These are phyloP conservation scores for Sporothrix pallida DNA, from an alignment of 2,329 filamentous ascomycete genomes.

Conservation along the genomic window DNA sequence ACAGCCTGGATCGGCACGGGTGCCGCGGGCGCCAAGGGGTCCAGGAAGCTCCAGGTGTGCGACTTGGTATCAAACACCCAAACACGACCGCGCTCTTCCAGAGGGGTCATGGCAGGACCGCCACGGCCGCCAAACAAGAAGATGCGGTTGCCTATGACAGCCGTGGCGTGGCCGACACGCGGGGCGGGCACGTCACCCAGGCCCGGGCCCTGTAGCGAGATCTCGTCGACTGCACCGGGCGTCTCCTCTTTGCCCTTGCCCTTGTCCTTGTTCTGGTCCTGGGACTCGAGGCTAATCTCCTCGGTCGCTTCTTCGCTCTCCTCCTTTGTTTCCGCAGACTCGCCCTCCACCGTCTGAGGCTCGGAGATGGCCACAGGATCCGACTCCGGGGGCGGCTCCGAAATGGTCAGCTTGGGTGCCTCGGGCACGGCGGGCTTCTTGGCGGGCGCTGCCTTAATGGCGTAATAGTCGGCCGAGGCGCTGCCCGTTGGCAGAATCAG, in stretches of 20 bases:
- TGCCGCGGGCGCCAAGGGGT: slow-evolving; percentile 56
- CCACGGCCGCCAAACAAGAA: slow-evolving; percentile 84
- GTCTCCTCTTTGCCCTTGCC: slow-evolving; percentile 42
- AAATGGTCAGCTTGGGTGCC: slow-evolving; percentile 43
- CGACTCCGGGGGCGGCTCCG: slow-evolving; percentile 37
- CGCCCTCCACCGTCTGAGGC: slow-evolving; percentile 28
- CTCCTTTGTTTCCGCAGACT: slow-evolving; percentile 38
- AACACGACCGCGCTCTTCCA: slow-evolving; percentile 75
- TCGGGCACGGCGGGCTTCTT: slow-evolving; percentile 7
- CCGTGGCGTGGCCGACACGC: slow-evolving; percentile 75
- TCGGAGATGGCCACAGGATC: slow-evolving; percentile 36
- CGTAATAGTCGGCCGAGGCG: slow-evolving; percentile 64
- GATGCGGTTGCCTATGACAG: slow-evolving; percentile 70
- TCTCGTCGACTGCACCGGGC: slow-evolving; percentile 29
- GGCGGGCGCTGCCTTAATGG: slow-evolving; percentile 54
- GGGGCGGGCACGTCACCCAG: slow-evolving; percentile 63
- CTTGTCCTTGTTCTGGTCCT: slow-evolving; percentile 43
- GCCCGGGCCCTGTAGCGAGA: slow-evolving; percentile 44
- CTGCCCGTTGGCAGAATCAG: slow-evolving; percentile 65
- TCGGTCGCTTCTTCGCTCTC: slow-evolving; percentile 38
- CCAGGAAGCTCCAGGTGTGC: slow-evolving; percentile 68
- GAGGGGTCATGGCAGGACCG: slow-evolving; percentile 67
- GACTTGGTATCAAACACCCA: slow-evolving; percentile 75
- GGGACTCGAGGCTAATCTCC: slow-evolving; percentile 37
- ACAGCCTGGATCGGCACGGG: slow-evolving; percentile 43